Evolutionary conservation across 352 stramenopile species (phyloP).

Genomic region (Pythium phragmitis): DNA sequence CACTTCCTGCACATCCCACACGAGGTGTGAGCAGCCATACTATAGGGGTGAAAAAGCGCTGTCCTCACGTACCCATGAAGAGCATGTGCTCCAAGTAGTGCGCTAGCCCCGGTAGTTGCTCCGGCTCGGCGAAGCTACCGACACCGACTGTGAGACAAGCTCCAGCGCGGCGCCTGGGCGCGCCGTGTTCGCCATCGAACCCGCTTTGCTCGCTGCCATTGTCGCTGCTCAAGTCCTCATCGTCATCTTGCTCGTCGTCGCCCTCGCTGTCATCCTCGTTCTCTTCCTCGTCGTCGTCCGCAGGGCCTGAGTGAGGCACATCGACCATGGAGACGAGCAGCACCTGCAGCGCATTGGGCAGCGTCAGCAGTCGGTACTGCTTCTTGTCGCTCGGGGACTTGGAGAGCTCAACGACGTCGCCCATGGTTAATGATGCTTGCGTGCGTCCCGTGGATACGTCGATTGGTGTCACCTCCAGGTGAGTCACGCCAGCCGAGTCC

Average conservation of each 20-base stretch:
- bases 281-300: conserved; percentile 23
- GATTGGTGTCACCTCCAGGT: neutral
- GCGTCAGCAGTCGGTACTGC: conserved; percentile 46
- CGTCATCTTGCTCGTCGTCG: conserved; percentile 27
- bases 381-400: conserved; percentile 49
- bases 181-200: conserved; percentile 41
- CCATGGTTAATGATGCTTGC: conserved; percentile 23
- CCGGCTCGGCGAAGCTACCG: conserved; percentile 35
- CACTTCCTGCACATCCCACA: conserved; percentile 21
- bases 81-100: conserved; percentile 97
- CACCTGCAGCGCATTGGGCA: conserved; percentile 47
- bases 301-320: conserved; percentile 5
- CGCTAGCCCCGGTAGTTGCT: conserved; percentile 61
- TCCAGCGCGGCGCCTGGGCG: conserved; percentile 13
- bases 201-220: conserved; percentile 30
- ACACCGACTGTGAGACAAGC: conserved; percentile 38
- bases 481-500: neutral
- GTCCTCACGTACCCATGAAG: conserved; percentile 82
- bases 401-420: conserved; percentile 32
- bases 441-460: neutral
- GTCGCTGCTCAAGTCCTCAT: conserved; percentile 22
- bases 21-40: neutral
- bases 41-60: neutral
- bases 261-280: conserved; percentile 24
- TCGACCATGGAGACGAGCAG: conserved; percentile 29